Evolutionary conservation across 495 filamentous ascomycete species (phyloP).

Genomic region (Annulohypoxylon nitens): DNA sequence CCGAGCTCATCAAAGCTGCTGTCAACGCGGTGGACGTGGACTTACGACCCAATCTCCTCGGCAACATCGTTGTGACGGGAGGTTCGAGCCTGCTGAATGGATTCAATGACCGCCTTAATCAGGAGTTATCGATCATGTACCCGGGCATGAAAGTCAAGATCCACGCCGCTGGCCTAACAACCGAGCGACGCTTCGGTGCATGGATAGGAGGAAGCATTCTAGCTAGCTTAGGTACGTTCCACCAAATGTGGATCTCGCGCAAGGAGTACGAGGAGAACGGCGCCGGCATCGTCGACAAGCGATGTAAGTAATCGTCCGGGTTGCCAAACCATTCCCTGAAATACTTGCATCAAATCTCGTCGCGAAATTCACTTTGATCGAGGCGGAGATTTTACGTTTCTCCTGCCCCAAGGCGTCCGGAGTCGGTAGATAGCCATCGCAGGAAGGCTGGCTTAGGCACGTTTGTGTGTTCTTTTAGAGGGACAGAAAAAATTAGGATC

Average conservation of each 20-base stretch:
- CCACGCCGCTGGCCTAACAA: slow-evolving; percentile 83
- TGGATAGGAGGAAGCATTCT: slow-evolving; percentile 99
- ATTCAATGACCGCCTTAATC: slow-evolving; percentile 88
- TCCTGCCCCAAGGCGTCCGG: slow-evolving; percentile 33
- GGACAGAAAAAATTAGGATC: slow-evolving; percentile 32
- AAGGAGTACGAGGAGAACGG: slow-evolving; percentile 88
- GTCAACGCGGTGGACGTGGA: slow-evolving; percentile 88
- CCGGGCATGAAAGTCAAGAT: slow-evolving; percentile 87
- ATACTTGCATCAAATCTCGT: background rate
- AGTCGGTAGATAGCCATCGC: slow-evolving; percentile 35
- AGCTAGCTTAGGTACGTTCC: slow-evolving; percentile 96
- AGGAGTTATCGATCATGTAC: slow-evolving; percentile 81
- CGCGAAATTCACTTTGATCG: slow-evolving; percentile 21
- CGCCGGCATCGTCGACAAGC: slow-evolving; percentile 77
- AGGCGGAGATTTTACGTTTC: slow-evolving; percentile 14
- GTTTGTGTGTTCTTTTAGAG: slow-evolving; percentile 14
- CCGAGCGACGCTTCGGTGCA: slow-evolving; percentile 87
- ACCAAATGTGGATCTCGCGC: slow-evolving; percentile 97
- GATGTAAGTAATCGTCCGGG: slow-evolving; percentile 70
- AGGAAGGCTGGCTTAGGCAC: slow-evolving; percentile 24
- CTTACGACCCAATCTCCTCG: slow-evolving; percentile 81
- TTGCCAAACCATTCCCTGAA: background rate
- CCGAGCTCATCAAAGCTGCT: slow-evolving; percentile 80
- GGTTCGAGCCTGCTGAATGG: slow-evolving; percentile 86
- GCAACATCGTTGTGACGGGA: slow-evolving; percentile 94